Percentiles rank a stretch among this genome's conserved stretches.
These are phyloP conservation scores for Blastocystis hominis DNA, from an alignment of 352 stramenopile species.

Conservation along the genomic window DNA sequence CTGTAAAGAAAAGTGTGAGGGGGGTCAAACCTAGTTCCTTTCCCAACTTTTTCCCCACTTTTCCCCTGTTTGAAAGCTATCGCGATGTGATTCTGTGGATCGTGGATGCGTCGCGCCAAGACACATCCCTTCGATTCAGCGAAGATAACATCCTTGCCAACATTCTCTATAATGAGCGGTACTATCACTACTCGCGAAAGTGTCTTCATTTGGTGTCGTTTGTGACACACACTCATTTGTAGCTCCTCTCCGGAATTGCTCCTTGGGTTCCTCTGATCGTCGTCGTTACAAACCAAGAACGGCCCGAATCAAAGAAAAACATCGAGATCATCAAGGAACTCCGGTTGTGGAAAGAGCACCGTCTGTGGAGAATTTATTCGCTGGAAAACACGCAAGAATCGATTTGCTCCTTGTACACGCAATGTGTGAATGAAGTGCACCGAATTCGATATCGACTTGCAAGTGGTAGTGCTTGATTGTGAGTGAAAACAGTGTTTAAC, in stretches of 20 bases:
- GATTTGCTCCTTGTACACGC: background rate
- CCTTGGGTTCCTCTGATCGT: constrained; percentile 41
- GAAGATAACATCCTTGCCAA: background rate
- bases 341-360: constrained; percentile 39
- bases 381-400: background rate
- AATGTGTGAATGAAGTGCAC: constrained; percentile 42
- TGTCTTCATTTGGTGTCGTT: constrained; percentile 2
- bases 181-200: constrained; percentile 48
- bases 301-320: background rate
- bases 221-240: background rate
- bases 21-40: background rate
- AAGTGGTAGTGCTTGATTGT: background rate
- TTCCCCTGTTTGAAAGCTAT: constrained; percentile 33
- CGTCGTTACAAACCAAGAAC: constrained; percentile 22
- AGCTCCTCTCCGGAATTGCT: constrained; percentile 44
- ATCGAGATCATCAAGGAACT: background rate
- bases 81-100: constrained; percentile 25
- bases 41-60: constrained; percentile 43
- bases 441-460: background rate
- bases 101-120: background rate
- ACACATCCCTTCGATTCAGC: background rate
- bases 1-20: background rate
- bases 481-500: constrained; percentile 9
- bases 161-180: constrained; percentile 32
- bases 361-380: background rate